A percentile compares a stretch with the other conserved stretches of the same genome.
Conservation (phyloP, 2,329 filamentous ascomycete genomes). For the Calonectria henricotiae region DNA sequence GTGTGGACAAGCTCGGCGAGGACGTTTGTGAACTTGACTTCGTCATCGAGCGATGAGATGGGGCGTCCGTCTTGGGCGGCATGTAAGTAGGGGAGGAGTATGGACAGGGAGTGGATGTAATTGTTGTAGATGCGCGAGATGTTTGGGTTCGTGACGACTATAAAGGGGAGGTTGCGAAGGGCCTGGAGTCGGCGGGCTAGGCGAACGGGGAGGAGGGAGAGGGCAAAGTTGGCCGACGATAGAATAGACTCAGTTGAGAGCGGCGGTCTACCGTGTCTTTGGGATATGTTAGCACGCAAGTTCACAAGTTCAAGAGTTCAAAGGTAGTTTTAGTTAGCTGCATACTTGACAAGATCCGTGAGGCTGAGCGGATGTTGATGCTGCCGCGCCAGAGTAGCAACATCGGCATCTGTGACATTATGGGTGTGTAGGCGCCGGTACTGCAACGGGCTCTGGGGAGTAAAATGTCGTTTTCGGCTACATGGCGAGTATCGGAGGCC, state of each 20-base stretch:
- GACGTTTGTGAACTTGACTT: slow-evolving; percentile 91
- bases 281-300: background rate
- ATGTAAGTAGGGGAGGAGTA: slow-evolving; percentile 83
- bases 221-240: slow-evolving; percentile 94
- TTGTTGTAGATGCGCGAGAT: slow-evolving; percentile 96
- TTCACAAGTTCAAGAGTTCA: background rate
- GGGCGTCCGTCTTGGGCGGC: slow-evolving; percentile 64
- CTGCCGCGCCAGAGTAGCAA: slow-evolving; percentile 83
- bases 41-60: slow-evolving; percentile 81
- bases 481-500: slow-evolving; percentile 32
- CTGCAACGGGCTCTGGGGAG: background rate
- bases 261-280: slow-evolving; percentile 84
- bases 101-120: slow-evolving; percentile 93
- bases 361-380: slow-evolving; percentile 88
- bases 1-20: slow-evolving; percentile 96
- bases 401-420: slow-evolving; percentile 79
- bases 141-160: slow-evolving; percentile 98
- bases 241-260: slow-evolving; percentile 86
- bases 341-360: slow-evolving; percentile 89
- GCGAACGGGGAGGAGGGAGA: slow-evolving; percentile 91
- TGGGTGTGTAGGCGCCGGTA: slow-evolving; percentile 45
- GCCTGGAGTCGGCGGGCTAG: slow-evolving; percentile 95
- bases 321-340: slow-evolving; percentile 12
- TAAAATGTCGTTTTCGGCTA: background rate
- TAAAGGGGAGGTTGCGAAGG: slow-evolving; percentile 93